Evolutionary conservation across 176 grass and related monocot species (phyloP), one percentile per base, ranked within the genome.

Genomic region (Ensete glaucum): DNA sequence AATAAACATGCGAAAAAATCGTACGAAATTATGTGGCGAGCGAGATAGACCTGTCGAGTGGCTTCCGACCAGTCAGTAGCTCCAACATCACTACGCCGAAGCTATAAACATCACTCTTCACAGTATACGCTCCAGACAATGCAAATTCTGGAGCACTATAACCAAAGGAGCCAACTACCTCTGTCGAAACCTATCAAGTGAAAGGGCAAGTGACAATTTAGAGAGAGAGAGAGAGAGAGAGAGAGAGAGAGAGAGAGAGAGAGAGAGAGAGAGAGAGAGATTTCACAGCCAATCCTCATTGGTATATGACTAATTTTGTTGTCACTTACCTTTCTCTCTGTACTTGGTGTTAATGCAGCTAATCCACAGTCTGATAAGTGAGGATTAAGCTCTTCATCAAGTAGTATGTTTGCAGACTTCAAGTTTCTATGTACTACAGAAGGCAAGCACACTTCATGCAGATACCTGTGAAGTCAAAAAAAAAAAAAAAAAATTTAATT

Each of bases 21-120:
- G 4, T 43, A 85, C 60, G 11, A 62, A 25, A 70, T 74, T 24
- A 54, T 17, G 79, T 8, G 1, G 57, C 58, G 65, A 22, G 78
- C 34, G 85, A 7, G 21, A 58, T 2, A 27, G 71, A 99, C 96
- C 96, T 99, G 82, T 99, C 96, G 13, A 99, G 85, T 19, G 96
- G 96, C 52, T 89, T 99, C 72, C 88, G 83, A 76, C 96, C 96
- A 21, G 96, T 95, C 81, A 99, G 80, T 83, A 99, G 81, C 80
- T 99, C 96, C 81, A 99, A 83, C 96, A 99, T 99, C 52, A 91
- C 96, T 72, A 99, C 88, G 63, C 96, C 96, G 74, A 99, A 99
- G 82, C 91, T 99, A 85, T 99, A 99, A 65, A 99, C 96, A 64
- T 99, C 96, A 65, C 96, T 99, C 86, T 95, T 99, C 69, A 86